Conservation (phyloP, 169 alveolate genomes). For the Plasmodium gallinaceum region DNA sequence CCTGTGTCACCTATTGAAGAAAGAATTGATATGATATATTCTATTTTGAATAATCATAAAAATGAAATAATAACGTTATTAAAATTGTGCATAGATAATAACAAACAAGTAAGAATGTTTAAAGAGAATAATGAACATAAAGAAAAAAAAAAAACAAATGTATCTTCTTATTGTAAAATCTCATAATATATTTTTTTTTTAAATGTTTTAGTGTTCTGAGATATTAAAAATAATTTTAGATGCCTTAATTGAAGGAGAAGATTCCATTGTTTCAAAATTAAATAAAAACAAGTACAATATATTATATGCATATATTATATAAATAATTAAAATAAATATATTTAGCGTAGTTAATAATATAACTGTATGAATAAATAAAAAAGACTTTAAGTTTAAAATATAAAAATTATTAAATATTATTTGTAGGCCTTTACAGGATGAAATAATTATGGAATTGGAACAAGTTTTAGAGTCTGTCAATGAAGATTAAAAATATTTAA, state of each 20-base stretch:
- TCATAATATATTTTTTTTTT: neutral
- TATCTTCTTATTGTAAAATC: neutral
- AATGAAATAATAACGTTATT: conserved; percentile 35
- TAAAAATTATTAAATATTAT: neutral
- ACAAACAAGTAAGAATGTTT: conserved; percentile 15
- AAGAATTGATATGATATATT: conserved; percentile 29
- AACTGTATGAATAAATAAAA: too few species aligned
- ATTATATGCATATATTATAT: neutral
- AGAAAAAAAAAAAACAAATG: neutral
- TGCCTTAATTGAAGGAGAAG: conserved; percentile 23
- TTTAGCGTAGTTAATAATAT: too few species aligned
- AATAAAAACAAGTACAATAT: conserved; percentile 29
- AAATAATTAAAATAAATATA: too few species aligned
- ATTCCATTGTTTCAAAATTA: conserved; percentile 27
- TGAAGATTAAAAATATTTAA: conserved; percentile 1
- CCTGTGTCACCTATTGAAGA: conserved; percentile 45
- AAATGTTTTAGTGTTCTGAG: conserved; percentile 15
- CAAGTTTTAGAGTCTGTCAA: conserved; percentile 5
- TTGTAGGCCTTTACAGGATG: conserved; percentile 36
- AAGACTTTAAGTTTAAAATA: too few species aligned
- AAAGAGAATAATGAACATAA: neutral
- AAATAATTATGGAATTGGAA: conserved; percentile 12
- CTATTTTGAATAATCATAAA: conserved; percentile 19
- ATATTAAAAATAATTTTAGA: conserved; percentile 15
- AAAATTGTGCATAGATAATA: conserved; percentile 41